A percentile compares a stretch with the other conserved stretches of the same genome.
phyloP scores from a whole-genome alignment of 108 stramenopile genomes.

The Nannochloropsis granulata region DNA sequence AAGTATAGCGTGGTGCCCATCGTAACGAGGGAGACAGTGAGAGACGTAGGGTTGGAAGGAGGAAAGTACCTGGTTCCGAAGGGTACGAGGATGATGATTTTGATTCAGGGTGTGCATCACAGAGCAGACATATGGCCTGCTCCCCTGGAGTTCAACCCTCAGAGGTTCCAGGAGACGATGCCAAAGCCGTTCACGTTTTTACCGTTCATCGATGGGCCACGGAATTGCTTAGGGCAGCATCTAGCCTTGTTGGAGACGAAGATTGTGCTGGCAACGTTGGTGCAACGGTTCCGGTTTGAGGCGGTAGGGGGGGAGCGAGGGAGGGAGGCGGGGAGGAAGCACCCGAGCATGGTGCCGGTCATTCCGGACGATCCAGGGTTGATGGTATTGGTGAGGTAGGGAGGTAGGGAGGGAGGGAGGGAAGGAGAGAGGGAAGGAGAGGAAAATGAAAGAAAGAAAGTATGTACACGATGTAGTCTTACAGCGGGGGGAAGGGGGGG shows the following conservation, averaged over 20 bases:
- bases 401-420: not conserved
- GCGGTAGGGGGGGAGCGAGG: not conserved
- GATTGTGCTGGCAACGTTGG: conserved; percentile 5
- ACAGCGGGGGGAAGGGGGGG: too few species aligned
- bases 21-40: conserved; percentile 8
- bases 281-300: conserved; percentile 10
- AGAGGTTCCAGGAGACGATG: conserved; percentile 8
- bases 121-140: conserved; percentile 34
- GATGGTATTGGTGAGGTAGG: not conserved
- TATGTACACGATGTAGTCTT: too few species aligned
- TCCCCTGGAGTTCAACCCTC: conserved; percentile 18
- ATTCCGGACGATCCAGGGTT: conserved; percentile 4
- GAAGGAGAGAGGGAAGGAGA: not conserved
- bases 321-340: conserved; percentile 10
- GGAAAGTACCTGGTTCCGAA: conserved; percentile 27
- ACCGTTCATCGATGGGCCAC: conserved; percentile 43
- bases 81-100: conserved; percentile 20
- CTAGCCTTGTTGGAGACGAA: conserved; percentile 37
- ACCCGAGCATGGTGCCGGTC: conserved; percentile 23
- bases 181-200: conserved; percentile 27
- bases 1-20: conserved; percentile 34
- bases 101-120: conserved; percentile 39
- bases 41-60: conserved; percentile 6
- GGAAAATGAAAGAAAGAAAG: too few species aligned
- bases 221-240: conserved; percentile 42